Base-by-base conservation (phyloP, 331 rosid species). In the Erythrophleum ivorense region DNA sequence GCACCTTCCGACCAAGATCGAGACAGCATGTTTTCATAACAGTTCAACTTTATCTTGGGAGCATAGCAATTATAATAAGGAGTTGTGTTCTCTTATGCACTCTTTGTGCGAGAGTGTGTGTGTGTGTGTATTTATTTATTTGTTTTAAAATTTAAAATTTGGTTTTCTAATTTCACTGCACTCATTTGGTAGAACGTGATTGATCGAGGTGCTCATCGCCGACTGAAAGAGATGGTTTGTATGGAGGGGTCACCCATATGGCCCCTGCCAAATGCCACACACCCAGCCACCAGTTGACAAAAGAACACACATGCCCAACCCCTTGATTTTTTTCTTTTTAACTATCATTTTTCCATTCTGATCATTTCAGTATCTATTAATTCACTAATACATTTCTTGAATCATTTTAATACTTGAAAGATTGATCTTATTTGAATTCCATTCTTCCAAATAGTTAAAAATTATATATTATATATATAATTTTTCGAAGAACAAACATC, bases 121-220 rank as follows among this genome's bases (percentile, higher is more conserved):
- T 11, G 9, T 9, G 3, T 12, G 18, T 50, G 1, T 50, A 13
- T 14, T 12, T 12, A 0, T 50, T 2, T 50, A 13, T 12, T 31
- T 10, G 15, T 53, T 15, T 53, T 15, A 16, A 0, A 53, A 50
- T 13, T 10, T 36, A 9, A 1, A 48, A 48, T 48, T 68, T 73
- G 16, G 78, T 81, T 81, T 79, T 80, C 84, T 24, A 24, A 70
- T 62, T 76, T 80, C 84, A 74, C 49, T 73, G 80, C 73, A 83
- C 81, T 73, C 88, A 81, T 80, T 90, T 73, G 62, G 41, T 77
- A 49, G 54, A 90, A 84, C 85, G 85, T 84, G 91, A 83, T 82
- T 67, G 84, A 82, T 80, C 75, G 59, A 88, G n/a, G n/a, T n/a
- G n/a, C n/a, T n/a, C 70, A 34, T 64, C 38, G 78, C 76, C 78